phyloP scores from a whole-genome alignment of 345 rosid genomes.

The Tarenaya hassleriana region DNA sequence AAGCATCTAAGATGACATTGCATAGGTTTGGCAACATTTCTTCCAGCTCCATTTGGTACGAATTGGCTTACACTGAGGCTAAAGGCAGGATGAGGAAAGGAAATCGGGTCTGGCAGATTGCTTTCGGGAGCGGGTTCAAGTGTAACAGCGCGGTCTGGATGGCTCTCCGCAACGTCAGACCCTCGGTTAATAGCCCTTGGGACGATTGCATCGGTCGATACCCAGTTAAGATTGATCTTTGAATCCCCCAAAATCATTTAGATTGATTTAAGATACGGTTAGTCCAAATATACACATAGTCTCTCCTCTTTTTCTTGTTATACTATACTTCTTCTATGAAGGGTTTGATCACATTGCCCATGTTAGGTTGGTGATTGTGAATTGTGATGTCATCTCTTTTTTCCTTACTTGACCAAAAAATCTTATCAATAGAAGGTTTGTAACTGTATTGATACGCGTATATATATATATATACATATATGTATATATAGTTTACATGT shows the following conservation, averaged over 20 bases:
- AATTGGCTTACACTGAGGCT: constrained; percentile 73
- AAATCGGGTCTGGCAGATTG: constrained; percentile 86
- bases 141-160: constrained; percentile 88
- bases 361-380: too few relatives aligned
- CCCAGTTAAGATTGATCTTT: constrained; percentile 50
- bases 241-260: constrained; percentile 20
- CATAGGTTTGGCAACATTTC: constrained; percentile 87
- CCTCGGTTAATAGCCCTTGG: constrained; percentile 64
- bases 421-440: too few relatives aligned
- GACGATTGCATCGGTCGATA: constrained; percentile 63
- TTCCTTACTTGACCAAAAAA: too few relatives aligned
- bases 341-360: too few relatives aligned
- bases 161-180: constrained; percentile 47
- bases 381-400: too few relatives aligned
- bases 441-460: too few relatives aligned
- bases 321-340: too few relatives aligned
- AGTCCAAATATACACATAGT: too few relatives aligned
- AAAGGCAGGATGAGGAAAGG: constrained; percentile 77
- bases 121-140: constrained; percentile 87
- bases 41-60: constrained; percentile 92
- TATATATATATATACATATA: too few relatives aligned
- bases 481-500: too few relatives aligned
- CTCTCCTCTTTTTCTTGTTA: too few relatives aligned
- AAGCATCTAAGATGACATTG: constrained; percentile 83
- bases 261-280: too few relatives aligned